These are phyloP conservation scores for Curvularia sp. DNA, from an alignment of 2,329 filamentous ascomycete species.

Conservation along the genomic window DNA sequence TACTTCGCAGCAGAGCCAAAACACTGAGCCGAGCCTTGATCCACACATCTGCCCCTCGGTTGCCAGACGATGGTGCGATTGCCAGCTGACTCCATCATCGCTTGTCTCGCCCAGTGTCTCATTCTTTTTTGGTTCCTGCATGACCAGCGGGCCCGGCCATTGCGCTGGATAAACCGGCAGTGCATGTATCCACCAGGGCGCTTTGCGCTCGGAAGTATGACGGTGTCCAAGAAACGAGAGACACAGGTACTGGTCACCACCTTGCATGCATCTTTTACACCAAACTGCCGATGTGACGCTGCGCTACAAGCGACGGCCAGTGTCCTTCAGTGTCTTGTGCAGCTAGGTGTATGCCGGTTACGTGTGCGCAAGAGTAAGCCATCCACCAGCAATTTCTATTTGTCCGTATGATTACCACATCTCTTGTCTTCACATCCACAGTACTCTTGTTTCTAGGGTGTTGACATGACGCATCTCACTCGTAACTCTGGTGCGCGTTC, in stretches of 20 bases:
- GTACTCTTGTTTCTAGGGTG: neutral
- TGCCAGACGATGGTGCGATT: conserved; percentile 3
- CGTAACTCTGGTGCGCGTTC: neutral
- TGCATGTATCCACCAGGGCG: conserved; percentile 4
- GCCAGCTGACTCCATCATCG: neutral
- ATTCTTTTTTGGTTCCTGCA: conserved; percentile 4
- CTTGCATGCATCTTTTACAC: neutral
- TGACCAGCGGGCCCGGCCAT: conserved; percentile 2
- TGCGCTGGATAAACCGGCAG: conserved; percentile 7
- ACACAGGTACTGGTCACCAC: neutral
- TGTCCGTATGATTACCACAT: neutral
- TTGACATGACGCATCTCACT: neutral
- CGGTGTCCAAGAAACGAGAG: conserved; percentile 3
- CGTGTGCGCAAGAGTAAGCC: neutral
- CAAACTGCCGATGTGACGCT: neutral
- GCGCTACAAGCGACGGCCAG: conserved; percentile 13
- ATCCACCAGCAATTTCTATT: conserved; percentile 1
- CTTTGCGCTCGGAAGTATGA: conserved; percentile 1
- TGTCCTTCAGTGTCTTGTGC: neutral
- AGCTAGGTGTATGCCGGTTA: no score
- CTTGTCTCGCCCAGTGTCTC: neutral
- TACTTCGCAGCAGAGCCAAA: neutral
- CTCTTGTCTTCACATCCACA: neutral
- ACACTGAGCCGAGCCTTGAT: neutral
- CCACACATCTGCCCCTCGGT: neutral